Conservation (phyloP, 176 grass and related monocot genomes). For the Poa annua region DNA sequence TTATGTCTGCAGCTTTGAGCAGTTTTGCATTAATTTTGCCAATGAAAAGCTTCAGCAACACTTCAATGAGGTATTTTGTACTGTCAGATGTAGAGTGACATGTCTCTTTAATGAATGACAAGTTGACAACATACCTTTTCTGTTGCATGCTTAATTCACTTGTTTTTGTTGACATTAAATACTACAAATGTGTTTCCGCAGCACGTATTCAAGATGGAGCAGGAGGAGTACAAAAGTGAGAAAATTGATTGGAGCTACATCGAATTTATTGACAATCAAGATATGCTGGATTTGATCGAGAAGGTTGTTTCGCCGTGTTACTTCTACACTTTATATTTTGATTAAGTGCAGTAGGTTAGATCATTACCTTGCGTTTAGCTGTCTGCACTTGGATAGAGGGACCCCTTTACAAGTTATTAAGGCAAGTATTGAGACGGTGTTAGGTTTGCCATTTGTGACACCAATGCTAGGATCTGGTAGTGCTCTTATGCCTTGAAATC, state of each 20-base stretch:
- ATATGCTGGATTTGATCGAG: slow-evolving; percentile 99
- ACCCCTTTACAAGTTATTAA: slow-evolving; percentile 12
- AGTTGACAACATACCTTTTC: not conserved
- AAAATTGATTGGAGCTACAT: slow-evolving; percentile 99
- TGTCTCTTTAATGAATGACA: slow-evolving; percentile 23
- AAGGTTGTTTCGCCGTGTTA: slow-evolving; percentile 63
- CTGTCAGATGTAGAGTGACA: not conserved
- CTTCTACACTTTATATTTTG: slow-evolving; percentile 27
- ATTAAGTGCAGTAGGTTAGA: slow-evolving; percentile 23
- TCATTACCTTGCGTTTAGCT: not conserved
- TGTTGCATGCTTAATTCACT: slow-evolving; percentile 36
- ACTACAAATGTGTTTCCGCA: slow-evolving; percentile 49
- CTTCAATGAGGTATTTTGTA: slow-evolving; percentile 80
- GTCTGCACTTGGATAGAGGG: slow-evolving; percentile 29
- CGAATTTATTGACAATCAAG: slow-evolving; percentile 99
- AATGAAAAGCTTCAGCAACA: slow-evolving; percentile 99
- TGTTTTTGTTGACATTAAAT: slow-evolving; percentile 38
- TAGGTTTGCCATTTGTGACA: not conserved
- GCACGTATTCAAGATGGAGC: slow-evolving; percentile 99
- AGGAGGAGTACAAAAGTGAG: slow-evolving; percentile 96
- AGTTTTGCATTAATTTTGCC: slow-evolving; percentile 99
- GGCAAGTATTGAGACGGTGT: not conserved
- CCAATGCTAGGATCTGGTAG: not conserved
- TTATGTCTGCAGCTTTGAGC: slow-evolving; percentile 80
- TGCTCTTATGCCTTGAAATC: slow-evolving; percentile 13